A percentile compares a stretch with the other conserved stretches of the same genome.
phyloP scores from a whole-genome alignment of 371 early-diverging fungal genomes.

The Paramicrosporidium saccamoebae region DNA sequence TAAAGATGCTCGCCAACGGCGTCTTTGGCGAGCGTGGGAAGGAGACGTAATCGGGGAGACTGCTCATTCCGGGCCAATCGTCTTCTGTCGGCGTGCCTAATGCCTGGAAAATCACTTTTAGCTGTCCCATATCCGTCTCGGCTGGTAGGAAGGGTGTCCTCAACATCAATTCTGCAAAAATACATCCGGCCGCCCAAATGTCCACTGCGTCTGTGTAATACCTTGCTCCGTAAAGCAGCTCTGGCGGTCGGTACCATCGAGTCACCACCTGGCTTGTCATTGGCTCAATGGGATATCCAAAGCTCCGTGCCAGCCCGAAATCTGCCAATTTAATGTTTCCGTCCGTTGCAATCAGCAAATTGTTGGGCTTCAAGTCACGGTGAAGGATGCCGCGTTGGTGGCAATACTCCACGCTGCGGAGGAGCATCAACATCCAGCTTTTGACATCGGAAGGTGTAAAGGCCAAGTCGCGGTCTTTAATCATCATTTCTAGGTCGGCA shows the following conservation, averaged over 20 bases:
- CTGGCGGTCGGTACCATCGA: slow-evolving; percentile 97
- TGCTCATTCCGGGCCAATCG: slow-evolving; percentile 70
- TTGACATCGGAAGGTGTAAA: slow-evolving; percentile 94
- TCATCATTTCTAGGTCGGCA: slow-evolving; percentile 83
- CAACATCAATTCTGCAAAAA: slow-evolving; percentile 93
- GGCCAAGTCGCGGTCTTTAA: slow-evolving; percentile 67
- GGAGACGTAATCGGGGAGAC: slow-evolving; percentile 31
- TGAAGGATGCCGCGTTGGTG: slow-evolving; percentile 81
- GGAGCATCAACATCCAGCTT: slow-evolving; percentile 89
- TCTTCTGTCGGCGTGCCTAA: slow-evolving; percentile 86
- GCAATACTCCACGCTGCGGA: slow-evolving; percentile 70
- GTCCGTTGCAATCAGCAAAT: slow-evolving; percentile 61
- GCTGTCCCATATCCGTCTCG: slow-evolving; percentile 70
- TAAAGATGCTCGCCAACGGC: slow-evolving; percentile 42
- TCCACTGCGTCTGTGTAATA: slow-evolving; percentile 71
- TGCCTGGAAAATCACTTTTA: slow-evolving; percentile 71
- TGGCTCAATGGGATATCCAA: slow-evolving; percentile 31
- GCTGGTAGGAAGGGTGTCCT: slow-evolving; percentile 84
- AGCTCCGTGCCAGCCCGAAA: slow-evolving; percentile 91
- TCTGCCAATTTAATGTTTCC: slow-evolving; percentile 94
- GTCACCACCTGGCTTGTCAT: slow-evolving; percentile 88
- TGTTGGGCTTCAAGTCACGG: slow-evolving; percentile 98
- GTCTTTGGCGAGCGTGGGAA: slow-evolving; percentile 24
- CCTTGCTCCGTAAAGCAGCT: slow-evolving; percentile 70
- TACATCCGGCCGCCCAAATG: slow-evolving; percentile 96